A percentile compares a stretch with the other conserved stretches of the same genome.
Evolutionary conservation across 148 eudicot genomes (phyloP).

Genomic region (Rhododendron mucronatum): DNA sequence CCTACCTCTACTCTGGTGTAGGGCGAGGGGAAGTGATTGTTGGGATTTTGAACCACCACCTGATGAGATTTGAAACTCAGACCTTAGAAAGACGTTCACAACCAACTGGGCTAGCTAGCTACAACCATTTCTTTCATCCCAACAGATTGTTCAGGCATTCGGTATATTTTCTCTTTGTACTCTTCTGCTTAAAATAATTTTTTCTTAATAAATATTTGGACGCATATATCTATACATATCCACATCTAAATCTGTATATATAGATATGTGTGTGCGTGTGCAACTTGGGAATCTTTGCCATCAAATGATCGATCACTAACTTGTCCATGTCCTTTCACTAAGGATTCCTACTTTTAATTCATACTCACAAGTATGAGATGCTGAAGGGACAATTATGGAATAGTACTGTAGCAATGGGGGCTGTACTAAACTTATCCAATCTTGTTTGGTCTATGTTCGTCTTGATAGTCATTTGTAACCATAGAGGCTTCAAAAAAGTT

Average conservation of each 20-base stretch:
- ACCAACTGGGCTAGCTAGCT: not conserved
- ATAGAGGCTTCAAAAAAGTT: not conserved
- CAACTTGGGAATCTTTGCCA: not conserved
- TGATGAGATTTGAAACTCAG: not conserved
- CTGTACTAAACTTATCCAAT: not conserved
- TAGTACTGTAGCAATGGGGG: not conserved
- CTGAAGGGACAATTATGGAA: not conserved
- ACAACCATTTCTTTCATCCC: not conserved
- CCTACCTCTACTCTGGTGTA: not conserved
- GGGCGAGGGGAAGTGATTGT: not conserved
- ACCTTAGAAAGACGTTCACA: not conserved
- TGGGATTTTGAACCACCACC: not conserved
- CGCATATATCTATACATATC: not conserved
- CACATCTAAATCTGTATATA: not conserved
- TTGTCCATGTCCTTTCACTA: not conserved
- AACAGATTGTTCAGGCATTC: not conserved
- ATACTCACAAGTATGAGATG: not conserved
- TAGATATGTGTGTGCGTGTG: not conserved
- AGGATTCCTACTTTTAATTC: not conserved
- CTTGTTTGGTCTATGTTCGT: not conserved
- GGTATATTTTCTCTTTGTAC: not conserved
- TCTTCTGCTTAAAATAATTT: not conserved
- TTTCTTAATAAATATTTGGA: not conserved
- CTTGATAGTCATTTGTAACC: not conserved
- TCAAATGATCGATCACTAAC: not conserved